Evolutionary conservation across 202 grass and related monocot species (phyloP).

Genomic region (Panicum virgatum): DNA sequence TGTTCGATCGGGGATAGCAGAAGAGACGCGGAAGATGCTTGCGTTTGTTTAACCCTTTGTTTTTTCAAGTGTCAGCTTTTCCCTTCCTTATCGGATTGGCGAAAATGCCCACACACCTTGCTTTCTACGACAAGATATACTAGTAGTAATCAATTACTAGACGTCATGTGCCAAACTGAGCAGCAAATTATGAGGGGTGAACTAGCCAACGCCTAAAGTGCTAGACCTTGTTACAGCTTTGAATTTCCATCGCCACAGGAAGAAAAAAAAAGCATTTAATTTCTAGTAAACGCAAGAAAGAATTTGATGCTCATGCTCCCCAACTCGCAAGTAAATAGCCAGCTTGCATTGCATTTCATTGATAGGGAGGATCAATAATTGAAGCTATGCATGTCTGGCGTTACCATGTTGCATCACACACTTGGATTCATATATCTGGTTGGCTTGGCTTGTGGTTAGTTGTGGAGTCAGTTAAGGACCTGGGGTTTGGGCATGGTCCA

Average conservation of each 20-base stretch:
- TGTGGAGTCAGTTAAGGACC: background rate
- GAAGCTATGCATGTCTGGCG: background rate
- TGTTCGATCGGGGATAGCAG: background rate
- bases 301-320: no score
- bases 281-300: background rate
- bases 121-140: background rate
- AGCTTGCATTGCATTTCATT: background rate
- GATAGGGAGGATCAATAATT: background rate
- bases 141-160: background rate
- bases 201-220: no score
- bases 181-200: background rate
- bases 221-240: background rate
- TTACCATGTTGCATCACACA: background rate
- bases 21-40: background rate
- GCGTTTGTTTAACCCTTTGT: background rate
- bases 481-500: slow-evolving; percentile 14
- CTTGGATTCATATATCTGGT: background rate
- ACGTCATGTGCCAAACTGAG: background rate
- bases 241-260: background rate
- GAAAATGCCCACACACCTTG: background rate
- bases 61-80: background rate
- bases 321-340: background rate
- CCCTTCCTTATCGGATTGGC: background rate
- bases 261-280: no score
- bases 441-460: slow-evolving; percentile 2